Percentiles rank a stretch among this genome's conserved stretches.
Evolutionary conservation across 805 yeast genomes (phyloP).

Genomic region (Kluyveromyces dobzhanskii): DNA sequence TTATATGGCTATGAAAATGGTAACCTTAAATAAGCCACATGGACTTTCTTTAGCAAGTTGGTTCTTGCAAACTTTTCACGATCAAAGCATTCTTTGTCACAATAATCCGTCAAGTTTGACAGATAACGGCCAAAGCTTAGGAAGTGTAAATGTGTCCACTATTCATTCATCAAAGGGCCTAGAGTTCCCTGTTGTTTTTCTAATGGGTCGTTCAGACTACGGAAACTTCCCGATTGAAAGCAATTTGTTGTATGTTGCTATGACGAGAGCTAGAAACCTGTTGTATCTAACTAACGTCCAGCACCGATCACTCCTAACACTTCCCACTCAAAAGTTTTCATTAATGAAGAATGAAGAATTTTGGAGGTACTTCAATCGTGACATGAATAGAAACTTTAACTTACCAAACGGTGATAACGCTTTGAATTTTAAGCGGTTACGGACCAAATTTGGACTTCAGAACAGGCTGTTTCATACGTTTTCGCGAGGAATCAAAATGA

Average conservation of each 20-base stretch:
- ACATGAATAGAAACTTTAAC: conserved; percentile 9
- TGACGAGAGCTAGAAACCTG: conserved; percentile 48
- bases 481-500: not conserved
- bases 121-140: conserved; percentile 3
- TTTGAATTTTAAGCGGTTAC: conserved; percentile 8
- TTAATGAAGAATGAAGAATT: conserved; percentile 12
- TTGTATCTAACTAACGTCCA: conserved; percentile 25
- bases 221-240: conserved; percentile 23
- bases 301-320: conserved; percentile 5
- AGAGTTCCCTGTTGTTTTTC: conserved; percentile 62
- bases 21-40: conserved; percentile 18
- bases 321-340: not conserved
- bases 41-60: conserved; percentile 21
- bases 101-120: not conserved
- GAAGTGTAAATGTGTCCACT: conserved; percentile 49
- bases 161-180: conserved; percentile 70
- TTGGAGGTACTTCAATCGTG: conserved; percentile 26
- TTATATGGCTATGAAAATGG: conserved; percentile 29
- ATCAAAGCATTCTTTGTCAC: conserved; percentile 14
- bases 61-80: conserved; percentile 29
- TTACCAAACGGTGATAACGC: not conserved
- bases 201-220: conserved; percentile 23
- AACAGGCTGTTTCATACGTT: not conserved
- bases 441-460: conserved; percentile 11
- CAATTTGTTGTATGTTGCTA: conserved; percentile 52